Conservation (phyloP, 805 yeast genomes). For the Millerozyma acaciae region DNA sequence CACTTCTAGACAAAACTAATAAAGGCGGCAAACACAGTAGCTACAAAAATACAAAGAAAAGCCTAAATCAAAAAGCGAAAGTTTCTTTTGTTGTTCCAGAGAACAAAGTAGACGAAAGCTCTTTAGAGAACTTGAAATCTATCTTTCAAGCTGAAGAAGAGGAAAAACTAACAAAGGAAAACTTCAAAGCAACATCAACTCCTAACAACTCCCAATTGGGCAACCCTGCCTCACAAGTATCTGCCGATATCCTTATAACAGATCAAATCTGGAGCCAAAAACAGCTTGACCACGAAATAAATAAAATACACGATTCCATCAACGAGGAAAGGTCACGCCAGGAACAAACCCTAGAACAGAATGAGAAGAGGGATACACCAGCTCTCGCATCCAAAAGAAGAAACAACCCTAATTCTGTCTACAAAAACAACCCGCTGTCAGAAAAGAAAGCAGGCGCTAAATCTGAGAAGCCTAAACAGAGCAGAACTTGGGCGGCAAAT, state of each 20-base stretch:
- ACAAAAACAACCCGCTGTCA: too few species aligned
- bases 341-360: background rate
- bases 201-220: conserved; percentile 6
- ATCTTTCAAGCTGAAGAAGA: conserved; percentile 11
- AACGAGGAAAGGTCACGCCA: background rate
- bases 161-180: background rate
- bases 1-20: background rate
- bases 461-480: background rate
- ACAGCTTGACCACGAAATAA: conserved; percentile 7
- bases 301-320: conserved; percentile 10
- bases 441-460: background rate
- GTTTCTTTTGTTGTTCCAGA: too few species aligned
- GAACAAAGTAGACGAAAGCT: conserved; percentile 10
- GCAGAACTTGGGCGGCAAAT: background rate
- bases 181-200: conserved; percentile 10
- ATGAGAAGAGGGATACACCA: too few species aligned
- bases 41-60: background rate
- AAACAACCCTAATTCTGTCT: too few species aligned
- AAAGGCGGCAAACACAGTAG: background rate
- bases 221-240: background rate
- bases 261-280: background rate
- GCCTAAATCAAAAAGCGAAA: too few species aligned
- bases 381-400: too few species aligned
- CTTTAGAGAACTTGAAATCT: conserved; percentile 12
- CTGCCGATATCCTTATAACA: background rate